A percentile compares a stretch with the other conserved stretches of the same genome.
phyloP scores from a whole-genome alignment of 2,329 filamentous ascomycete species.

The Alternaria sp. region DNA sequence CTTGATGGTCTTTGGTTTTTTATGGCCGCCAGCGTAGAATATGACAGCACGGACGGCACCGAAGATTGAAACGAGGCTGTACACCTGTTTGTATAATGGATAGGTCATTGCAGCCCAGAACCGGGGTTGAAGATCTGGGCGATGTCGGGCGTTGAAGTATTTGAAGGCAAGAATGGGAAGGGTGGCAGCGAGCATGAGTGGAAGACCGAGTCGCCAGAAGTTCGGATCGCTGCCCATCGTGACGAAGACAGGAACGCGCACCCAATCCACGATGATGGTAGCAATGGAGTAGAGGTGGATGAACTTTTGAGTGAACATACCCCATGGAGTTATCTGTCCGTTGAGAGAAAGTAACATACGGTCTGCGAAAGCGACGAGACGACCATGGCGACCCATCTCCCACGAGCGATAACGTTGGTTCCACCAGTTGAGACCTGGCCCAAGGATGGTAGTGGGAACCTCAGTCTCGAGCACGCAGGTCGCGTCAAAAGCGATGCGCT shows the following conservation, averaged over 20 bases:
- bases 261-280: conserved; percentile 29
- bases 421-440: conserved; percentile 30
- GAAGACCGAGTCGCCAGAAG: conserved; percentile 22
- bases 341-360: conserved; percentile 25
- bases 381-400: conserved; percentile 33
- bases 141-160: conserved; percentile 23
- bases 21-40: conserved; percentile 27
- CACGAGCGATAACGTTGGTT: conserved; percentile 27
- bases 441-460: conserved; percentile 29
- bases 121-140: conserved; percentile 23
- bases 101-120: conserved; percentile 27
- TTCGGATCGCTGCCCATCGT: conserved; percentile 21
- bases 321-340: conserved; percentile 19
- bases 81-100: conserved; percentile 29
- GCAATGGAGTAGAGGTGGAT: conserved; percentile 27
- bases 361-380: conserved; percentile 25
- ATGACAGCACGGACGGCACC: conserved; percentile 24
- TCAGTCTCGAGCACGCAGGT: conserved; percentile 28
- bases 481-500: conserved; percentile 28
- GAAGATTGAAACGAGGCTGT: conserved; percentile 24
- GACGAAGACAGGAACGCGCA: conserved; percentile 26
- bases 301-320: conserved; percentile 30
- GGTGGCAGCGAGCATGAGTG: conserved; percentile 25
- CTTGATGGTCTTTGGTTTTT: conserved; percentile 22
- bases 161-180: conserved; percentile 25